Base-by-base conservation (phyloP, 2,329 filamentous ascomycete genomes). In the Diaporthe capsici region DNA sequence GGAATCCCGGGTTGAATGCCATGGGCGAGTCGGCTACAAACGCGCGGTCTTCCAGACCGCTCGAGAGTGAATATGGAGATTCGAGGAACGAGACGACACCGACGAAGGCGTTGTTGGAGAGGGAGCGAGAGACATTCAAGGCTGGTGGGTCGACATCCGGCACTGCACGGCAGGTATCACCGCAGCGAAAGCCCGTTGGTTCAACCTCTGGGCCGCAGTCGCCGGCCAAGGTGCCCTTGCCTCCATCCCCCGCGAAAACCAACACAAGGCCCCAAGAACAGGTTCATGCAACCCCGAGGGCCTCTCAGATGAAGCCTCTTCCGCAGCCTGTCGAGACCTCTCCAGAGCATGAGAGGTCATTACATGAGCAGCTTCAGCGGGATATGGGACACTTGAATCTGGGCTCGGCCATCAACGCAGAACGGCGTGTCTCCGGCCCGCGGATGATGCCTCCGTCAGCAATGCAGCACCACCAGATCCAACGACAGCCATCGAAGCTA, bases 21-120 rank as follows among this genome's bases (percentile, higher is more conserved):
- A 92, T 98, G 92, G 95, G 94, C 78, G 94, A 96, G 76, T 93
- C 94, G 44, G 93, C 93, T 17, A 92, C 94, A 25, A 98, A 98
- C 82, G 91, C 94, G 25, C 90, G 95, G 75, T 89, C 90, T 44
- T 86, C 91, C 17, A 86, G 88, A 61, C 86, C 88, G 2, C 81
- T 87, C 22, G 90, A 91, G 37, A 85, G 81, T 20, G 80, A 83
- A 22, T 89, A 89, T 67, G 88, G 86, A 58, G 90, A 92, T 77
- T 85, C 85, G 67, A 85, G 86, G 57, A 85, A 89, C 71, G 88
- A 88, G 68, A 63, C 70, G 42, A 73, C 74, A n/a, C 90, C 90
- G 1, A 87, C 84, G 63, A 92, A 92, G 83, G 78, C 84, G 39
- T 82, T 83, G 2, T 79, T 84, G 71, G 83, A 89, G 78, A 76